phyloP scores from a whole-genome alignment of 441 rosid species.

The Mallotus japonicus region DNA sequence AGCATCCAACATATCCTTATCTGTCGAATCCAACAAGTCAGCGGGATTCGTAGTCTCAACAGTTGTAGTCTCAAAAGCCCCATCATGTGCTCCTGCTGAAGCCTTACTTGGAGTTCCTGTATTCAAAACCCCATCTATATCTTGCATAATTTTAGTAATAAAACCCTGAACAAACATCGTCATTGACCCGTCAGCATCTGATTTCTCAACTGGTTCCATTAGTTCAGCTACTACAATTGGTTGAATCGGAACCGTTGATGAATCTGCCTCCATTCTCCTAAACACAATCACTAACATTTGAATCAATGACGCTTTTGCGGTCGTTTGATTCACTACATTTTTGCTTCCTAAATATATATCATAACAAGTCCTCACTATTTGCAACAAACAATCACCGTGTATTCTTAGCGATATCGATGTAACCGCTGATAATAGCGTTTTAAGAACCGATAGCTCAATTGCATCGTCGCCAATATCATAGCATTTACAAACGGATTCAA shows the following conservation, averaged over 20 bases:
- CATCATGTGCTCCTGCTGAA: slow-evolving; percentile 64
- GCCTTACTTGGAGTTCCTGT: slow-evolving; percentile 50
- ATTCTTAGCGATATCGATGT: slow-evolving; percentile 87
- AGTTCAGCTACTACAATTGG: slow-evolving; percentile 97
- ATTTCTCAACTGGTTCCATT: slow-evolving; percentile 85
- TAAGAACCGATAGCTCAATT: slow-evolving; percentile 66
- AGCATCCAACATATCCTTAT: slow-evolving; percentile 99
- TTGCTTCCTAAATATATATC: slow-evolving; percentile 89
- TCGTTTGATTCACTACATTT: slow-evolving; percentile 89
- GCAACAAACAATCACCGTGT: slow-evolving; percentile 88
- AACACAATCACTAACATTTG: slow-evolving; percentile 96
- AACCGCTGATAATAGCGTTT: slow-evolving; percentile 80
- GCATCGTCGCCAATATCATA: slow-evolving; percentile 80
- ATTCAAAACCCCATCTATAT: slow-evolving; percentile 86
- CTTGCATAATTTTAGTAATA: slow-evolving; percentile 91
- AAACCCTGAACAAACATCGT: slow-evolving; percentile 96
- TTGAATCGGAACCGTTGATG: slow-evolving; percentile 87
- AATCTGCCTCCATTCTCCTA: slow-evolving; percentile 98
- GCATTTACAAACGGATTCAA: slow-evolving; percentile 86
- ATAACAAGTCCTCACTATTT: slow-evolving; percentile 85
- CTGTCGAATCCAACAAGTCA: slow-evolving; percentile 97
- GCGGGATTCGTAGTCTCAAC: slow-evolving; percentile 95
- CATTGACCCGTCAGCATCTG: slow-evolving; percentile 84
- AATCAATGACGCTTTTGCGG: slow-evolving; percentile 91
- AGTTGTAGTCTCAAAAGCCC: slow-evolving; percentile 75